Evolutionary conservation across 164 flowering plant species (phyloP), one percentile per base, ranked within the genome.

Genomic region (Berberis thunbergii): DNA sequence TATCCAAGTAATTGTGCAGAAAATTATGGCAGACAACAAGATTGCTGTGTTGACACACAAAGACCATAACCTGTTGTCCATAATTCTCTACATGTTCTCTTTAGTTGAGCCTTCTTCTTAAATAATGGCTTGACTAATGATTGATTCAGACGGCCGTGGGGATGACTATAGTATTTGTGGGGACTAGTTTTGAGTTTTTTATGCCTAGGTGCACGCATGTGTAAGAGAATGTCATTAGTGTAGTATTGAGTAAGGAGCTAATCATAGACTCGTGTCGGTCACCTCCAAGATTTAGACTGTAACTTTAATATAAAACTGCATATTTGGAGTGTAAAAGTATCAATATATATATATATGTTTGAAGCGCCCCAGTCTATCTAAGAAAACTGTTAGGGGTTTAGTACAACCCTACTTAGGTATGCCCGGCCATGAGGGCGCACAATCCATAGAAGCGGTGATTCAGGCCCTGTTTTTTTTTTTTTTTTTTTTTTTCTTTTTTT

Each of bases 51-150:
- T 45, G 46, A 45, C 60, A 6, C 67, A 48, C 60, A 73, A 61
- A 73, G 64, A 59, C 81, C 70, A 74, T 45, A 66, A 58, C 54
- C 43, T 74, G 76, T 74, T 75, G 76, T 74, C 75, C 67, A 72
- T 71, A 26, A 26, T 26, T 26, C 26, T 26, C 26, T 26, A 26
- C 26, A 26, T 26, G 26, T 70, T 62, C 46, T 3, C 46, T 42
- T 57, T 49, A 39, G 38, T 49, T 65, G 54, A 49, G 48, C 7
- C 41, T 6, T 45, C 1, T 61, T 45, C 40, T 45, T 61, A 52
- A 5, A 8, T 13, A 11, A 41, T 39, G 42, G 6, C 40, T 69
- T 71, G 69, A 60, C 64, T 68, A 60, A 6, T 62, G 4, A 2
- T 11, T 61, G 49, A 46, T 13, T 41, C 56, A 61, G 63, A 60